These are phyloP conservation scores for Ganoderma meredithae DNA, from an alignment of 1,284 basidiomycete species.

Conservation along the genomic window DNA sequence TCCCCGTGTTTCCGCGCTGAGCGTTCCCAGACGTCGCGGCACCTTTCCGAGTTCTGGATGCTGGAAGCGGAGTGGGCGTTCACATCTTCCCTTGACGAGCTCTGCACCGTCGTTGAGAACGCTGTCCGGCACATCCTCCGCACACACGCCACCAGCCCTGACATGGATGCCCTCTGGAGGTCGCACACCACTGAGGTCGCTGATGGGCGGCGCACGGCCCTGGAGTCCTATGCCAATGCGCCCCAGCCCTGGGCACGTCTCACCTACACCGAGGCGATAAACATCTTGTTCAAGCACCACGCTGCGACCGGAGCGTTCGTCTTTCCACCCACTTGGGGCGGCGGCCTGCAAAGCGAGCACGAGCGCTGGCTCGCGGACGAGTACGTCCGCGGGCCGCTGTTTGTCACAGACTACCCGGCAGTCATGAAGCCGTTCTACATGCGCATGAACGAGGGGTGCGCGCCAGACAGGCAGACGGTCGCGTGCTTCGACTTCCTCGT, in stretches of 20 bases:
- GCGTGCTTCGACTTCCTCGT: slow-evolving; percentile 96
- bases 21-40: slow-evolving; percentile 86
- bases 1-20: slow-evolving; percentile 96
- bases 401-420: slow-evolving; percentile 91
- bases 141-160: slow-evolving; percentile 24
- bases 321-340: slow-evolving; percentile 74
- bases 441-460: slow-evolving; percentile 62
- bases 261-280: slow-evolving; percentile 82
- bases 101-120: slow-evolving; percentile 80
- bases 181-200: slow-evolving; percentile 23
- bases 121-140: slow-evolving; percentile 54
- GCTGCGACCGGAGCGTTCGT: slow-evolving; percentile 50
- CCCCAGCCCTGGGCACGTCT: slow-evolving; percentile 71
- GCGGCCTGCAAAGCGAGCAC: slow-evolving; percentile 85
- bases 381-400: slow-evolving; percentile 79
- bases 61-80: slow-evolving; percentile 92
- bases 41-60: slow-evolving; percentile 99
- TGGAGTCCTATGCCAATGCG: slow-evolving; percentile 47
- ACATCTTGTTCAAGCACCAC: slow-evolving; percentile 57
- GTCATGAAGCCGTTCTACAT: slow-evolving; percentile 96
- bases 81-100: slow-evolving; percentile 52
- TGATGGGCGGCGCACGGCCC: slow-evolving; percentile 30
- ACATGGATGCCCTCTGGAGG: slow-evolving; percentile 21
- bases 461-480: slow-evolving; percentile 58
- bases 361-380: slow-evolving; percentile 88